These are phyloP conservation scores for Lepidium africanum DNA, from an alignment of 345 rosid genomes.

Conservation along the genomic window DNA sequence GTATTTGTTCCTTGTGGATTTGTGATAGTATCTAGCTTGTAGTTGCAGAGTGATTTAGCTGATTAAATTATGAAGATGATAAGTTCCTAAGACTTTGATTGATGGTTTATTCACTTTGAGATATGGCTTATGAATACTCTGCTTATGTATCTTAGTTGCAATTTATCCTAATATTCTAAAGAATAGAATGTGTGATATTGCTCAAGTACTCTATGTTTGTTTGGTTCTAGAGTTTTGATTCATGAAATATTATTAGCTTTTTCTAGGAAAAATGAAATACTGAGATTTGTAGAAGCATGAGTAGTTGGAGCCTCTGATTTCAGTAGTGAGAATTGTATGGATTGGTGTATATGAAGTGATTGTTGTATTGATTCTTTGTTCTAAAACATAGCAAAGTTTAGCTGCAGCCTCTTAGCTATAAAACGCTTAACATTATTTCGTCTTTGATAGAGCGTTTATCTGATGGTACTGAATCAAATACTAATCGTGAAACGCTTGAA, in stretches of 20 bases:
- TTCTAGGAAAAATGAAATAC: background rate
- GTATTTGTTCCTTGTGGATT: background rate
- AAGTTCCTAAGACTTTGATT: background rate
- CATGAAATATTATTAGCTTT: background rate
- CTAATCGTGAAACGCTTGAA: too few species aligned
- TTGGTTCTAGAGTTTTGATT: background rate
- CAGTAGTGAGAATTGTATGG: too few species aligned
- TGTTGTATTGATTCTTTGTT: too few species aligned
- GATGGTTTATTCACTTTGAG: background rate
- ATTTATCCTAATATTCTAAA: background rate
- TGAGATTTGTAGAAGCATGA: background rate
- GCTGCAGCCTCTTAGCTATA: too few species aligned
- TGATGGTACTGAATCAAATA: too few species aligned
- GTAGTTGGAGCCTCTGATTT: too few species aligned
- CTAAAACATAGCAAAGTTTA: too few species aligned
- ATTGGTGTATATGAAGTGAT: too few species aligned
- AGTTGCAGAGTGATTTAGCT: background rate
- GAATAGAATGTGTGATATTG: background rate
- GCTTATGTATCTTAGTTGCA: background rate
- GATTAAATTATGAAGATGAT: background rate
- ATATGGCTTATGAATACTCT: background rate
- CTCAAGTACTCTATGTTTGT: background rate
- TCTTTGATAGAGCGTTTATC: too few species aligned
- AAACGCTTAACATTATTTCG: too few species aligned
- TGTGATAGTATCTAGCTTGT: background rate